A percentile compares a stretch with the other conserved stretches of the same genome.
These are phyloP conservation scores for Schizochytrium sp. DNA, from an alignment of 108 stramenopile species.

Conservation along the genomic window DNA sequence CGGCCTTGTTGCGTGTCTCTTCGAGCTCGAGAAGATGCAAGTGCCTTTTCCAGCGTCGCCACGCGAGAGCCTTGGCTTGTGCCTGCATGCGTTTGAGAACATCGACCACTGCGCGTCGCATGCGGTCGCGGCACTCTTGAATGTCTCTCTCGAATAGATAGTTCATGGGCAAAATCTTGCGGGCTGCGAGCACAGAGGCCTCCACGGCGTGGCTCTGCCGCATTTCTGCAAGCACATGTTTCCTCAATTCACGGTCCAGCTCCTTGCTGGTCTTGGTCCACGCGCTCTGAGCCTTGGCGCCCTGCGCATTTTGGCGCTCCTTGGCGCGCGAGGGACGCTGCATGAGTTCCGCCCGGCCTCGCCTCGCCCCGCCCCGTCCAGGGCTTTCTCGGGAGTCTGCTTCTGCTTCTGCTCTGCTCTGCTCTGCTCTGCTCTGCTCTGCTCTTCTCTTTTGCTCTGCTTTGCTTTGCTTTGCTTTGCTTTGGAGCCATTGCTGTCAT, in stretches of 20 bases:
- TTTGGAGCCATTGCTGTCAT: no score
- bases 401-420: no score
- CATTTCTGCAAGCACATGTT: conserved; percentile 2
- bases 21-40: neutral
- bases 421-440: no score
- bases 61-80: neutral
- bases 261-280: no score
- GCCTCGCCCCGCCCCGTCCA: no score
- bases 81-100: neutral
- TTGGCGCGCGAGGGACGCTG: no score
- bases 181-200: neutral
- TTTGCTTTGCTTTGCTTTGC: no score
- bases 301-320: no score
- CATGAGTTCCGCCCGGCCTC: no score
- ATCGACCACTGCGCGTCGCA: neutral
- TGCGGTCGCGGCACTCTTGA: neutral
- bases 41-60: neutral
- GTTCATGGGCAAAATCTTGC: neutral
- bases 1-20: neutral
- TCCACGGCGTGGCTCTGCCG: neutral
- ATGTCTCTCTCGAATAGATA: neutral
- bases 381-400: no score
- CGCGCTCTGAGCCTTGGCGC: no score
- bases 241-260: neutral
- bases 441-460: no score